These are phyloP conservation scores for Camelina neglecta DNA, from an alignment of 345 rosid genomes.

Conservation along the genomic window DNA sequence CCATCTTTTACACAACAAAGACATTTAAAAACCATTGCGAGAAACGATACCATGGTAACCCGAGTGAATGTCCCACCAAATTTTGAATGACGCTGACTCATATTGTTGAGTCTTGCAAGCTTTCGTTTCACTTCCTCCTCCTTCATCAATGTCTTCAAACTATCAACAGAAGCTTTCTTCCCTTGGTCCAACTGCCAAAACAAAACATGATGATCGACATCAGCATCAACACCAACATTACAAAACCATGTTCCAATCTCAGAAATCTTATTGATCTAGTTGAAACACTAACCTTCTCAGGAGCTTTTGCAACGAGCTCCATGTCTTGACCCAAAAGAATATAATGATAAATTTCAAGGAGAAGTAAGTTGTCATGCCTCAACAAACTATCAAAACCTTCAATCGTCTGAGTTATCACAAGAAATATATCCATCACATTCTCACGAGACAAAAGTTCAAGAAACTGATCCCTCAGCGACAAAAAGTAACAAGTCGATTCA, in stretches of 20 bases:
- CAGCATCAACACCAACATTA: slow-evolving; percentile 3
- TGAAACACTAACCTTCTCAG: slow-evolving; percentile 55
- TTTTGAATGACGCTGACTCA: slow-evolving; percentile 66
- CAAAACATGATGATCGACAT: slow-evolving; percentile 10
- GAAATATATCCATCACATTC: slow-evolving; percentile 77
- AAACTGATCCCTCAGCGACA: slow-evolving; percentile 82
- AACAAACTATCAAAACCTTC: slow-evolving; percentile 58
- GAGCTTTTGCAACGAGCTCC: slow-evolving; percentile 64
- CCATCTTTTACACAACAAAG: neutral
- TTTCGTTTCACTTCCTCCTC: slow-evolving; percentile 70
- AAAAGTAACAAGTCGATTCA: slow-evolving; percentile 61
- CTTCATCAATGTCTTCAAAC: slow-evolving; percentile 75
- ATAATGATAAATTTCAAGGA: slow-evolving; percentile 77
- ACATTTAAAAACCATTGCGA: slow-evolving; percentile 16
- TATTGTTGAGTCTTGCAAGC: slow-evolving; percentile 56
- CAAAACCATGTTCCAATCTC: neutral
- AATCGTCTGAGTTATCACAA: slow-evolving; percentile 71
- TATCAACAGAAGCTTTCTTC: slow-evolving; percentile 54
- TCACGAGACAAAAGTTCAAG: slow-evolving; percentile 77
- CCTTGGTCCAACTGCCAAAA: slow-evolving; percentile 54
- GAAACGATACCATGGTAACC: slow-evolving; percentile 67
- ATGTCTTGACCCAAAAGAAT: slow-evolving; percentile 80
- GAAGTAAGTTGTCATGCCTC: slow-evolving; percentile 81
- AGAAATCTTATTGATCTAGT: slow-evolving; percentile 19
- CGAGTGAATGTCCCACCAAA: slow-evolving; percentile 90